Evolutionary conservation across 192 early-diverging fungal species (phyloP).

Genomic region (Helicostylum pulchrum): DNA sequence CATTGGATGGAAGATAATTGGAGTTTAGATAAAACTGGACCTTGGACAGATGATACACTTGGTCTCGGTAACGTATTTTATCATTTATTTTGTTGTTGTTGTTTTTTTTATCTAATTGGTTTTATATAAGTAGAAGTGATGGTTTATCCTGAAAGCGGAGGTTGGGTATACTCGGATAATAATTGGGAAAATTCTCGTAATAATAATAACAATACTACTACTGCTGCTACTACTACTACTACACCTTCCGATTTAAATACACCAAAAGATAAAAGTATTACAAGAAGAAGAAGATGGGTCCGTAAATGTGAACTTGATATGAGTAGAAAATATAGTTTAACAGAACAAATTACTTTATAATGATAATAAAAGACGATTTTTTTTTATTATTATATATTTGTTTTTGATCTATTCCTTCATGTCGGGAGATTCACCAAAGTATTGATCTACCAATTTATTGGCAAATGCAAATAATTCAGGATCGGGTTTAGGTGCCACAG

Average conservation of each 20-base stretch:
- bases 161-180: conserved; percentile 41
- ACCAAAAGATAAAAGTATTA: conserved; percentile 18
- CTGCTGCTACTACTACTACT: not conserved
- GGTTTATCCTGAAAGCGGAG: conserved; percentile 37
- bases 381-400: not conserved
- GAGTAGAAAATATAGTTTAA: not conserved
- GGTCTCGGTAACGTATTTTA: conserved; percentile 24
- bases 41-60: conserved; percentile 36
- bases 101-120: not conserved
- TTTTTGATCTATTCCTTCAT: conserved; percentile 5
- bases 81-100: not conserved
- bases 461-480: conserved; percentile 24
- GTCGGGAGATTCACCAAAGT: conserved; percentile 13
- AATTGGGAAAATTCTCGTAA: conserved; percentile 25
- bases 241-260: not conserved
- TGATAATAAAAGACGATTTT: too few relatives aligned
- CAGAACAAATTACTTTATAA: not conserved
- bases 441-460: conserved; percentile 28
- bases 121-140: conserved; percentile 16
- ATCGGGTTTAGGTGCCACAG: conserved; percentile 24
- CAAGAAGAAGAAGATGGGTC: conserved; percentile 35
- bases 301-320: conserved; percentile 9
- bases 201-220: not conserved
- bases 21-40: conserved; percentile 30
- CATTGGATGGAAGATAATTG: conserved; percentile 35